A percentile compares a stretch with the other conserved stretches of the same genome.
phyloP scores from a whole-genome alignment of 2,329 filamentous ascomycete genomes.

The Sarocladium kiliense region DNA sequence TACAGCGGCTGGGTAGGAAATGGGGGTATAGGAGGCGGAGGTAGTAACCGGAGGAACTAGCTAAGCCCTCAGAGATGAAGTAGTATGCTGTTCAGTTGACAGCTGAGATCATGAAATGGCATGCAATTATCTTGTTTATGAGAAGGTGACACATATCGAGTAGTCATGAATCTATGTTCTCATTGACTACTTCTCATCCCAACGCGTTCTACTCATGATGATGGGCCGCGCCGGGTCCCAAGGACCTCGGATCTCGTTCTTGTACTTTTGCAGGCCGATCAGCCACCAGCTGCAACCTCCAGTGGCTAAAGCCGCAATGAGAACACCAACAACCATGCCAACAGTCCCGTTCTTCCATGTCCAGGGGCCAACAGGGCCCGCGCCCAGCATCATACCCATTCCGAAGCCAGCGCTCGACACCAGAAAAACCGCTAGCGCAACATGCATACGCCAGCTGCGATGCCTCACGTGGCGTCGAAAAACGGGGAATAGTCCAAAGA shows the following conservation, averaged over 20 bases:
- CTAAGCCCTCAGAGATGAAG: no score
- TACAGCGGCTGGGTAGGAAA: no score
- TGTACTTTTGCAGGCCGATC: constrained; percentile 95
- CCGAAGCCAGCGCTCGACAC: constrained; percentile 77
- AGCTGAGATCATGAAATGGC: no score
- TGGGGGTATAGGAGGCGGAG: no score
- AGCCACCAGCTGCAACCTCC: constrained; percentile 97
- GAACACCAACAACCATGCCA: constrained; percentile 70
- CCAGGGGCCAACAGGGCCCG: constrained; percentile 33
- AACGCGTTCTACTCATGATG: constrained; percentile 63
- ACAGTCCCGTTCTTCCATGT: constrained; percentile 55
- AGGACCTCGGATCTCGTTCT: constrained; percentile 96
- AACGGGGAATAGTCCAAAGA: constrained; percentile 96
- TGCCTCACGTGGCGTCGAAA: constrained; percentile 85
- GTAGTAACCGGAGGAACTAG: no score
- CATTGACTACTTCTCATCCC: constrained; percentile 32
- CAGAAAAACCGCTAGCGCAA: constrained; percentile 67
- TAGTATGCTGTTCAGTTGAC: no score
- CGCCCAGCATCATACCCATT: constrained; percentile 58
- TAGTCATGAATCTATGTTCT: no score
- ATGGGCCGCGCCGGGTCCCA: constrained; percentile 95
- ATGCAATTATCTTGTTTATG: no score
- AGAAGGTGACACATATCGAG: no score
- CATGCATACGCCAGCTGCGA: constrained; percentile 75
- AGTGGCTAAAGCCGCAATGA: constrained; percentile 73